A percentile compares a stretch with the other conserved stretches of the same genome.
These are phyloP conservation scores for Pyracantha coccinea DNA, from an alignment of 331 rosid genomes.

Conservation along the genomic window DNA sequence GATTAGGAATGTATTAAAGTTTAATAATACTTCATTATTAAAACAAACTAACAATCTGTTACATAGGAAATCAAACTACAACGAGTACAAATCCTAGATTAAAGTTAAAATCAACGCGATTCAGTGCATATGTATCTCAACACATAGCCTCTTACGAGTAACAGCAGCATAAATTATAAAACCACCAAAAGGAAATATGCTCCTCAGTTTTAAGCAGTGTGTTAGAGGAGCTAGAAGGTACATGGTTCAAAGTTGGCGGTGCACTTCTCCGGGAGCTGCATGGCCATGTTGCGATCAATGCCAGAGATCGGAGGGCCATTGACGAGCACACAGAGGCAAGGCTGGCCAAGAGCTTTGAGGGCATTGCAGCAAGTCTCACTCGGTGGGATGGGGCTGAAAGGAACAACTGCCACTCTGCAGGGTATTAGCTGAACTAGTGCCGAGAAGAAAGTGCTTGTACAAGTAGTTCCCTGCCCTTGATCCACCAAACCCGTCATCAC, in stretches of 20 bases:
- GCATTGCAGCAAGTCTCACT: constrained; percentile 61
- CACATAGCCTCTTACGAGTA: constrained; percentile 1
- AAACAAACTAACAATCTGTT: neutral
- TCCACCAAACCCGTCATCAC: constrained; percentile 20
- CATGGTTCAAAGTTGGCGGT: constrained; percentile 66
- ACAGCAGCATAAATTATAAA: neutral
- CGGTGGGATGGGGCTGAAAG: constrained; percentile 72
- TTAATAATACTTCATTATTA: neutral
- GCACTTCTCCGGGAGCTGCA: constrained; percentile 74
- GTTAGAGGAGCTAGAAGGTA: constrained; percentile 6
- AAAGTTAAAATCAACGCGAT: neutral
- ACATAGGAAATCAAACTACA: neutral
- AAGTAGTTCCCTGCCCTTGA: constrained; percentile 34
- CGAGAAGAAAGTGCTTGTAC: constrained; percentile 64
- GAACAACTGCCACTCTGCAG: constrained; percentile 69
- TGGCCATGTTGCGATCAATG: constrained; percentile 71
- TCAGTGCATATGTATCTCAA: neutral
- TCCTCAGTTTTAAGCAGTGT: too few relatives aligned
- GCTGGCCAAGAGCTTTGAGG: constrained; percentile 60
- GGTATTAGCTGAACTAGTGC: constrained; percentile 80
- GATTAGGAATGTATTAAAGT: neutral
- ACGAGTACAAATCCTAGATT: neutral
- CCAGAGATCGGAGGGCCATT: constrained; percentile 86
- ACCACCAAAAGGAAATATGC: neutral
- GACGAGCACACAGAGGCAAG: constrained; percentile 76